Base-by-base conservation (phyloP, 225 moss, liverwort and hornwort genomes). In the Bryoerythrophyllum caledonicum region DNA sequence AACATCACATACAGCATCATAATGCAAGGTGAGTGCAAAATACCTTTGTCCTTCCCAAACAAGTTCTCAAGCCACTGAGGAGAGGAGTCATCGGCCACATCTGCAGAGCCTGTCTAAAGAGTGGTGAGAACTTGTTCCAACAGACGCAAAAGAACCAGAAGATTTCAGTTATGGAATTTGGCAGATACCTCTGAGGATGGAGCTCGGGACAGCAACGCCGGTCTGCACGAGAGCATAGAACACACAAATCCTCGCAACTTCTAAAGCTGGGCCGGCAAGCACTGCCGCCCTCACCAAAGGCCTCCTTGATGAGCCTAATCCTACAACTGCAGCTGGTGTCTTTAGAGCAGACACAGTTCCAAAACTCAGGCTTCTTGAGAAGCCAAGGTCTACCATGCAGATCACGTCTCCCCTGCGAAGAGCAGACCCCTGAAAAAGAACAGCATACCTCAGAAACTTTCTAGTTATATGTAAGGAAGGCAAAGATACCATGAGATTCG, bases 201-300 rank as follows among this genome's bases (percentile, higher is more conserved):
- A 65, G 41, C 85, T 89, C 61, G 82, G 87, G 63, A 83, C 91
- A 51, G 97, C 97, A 63, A 97, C 59, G 34, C 97, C 94, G 24
- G 87, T 88, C 76, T 93, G 79, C 80, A 97, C 71, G 34, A 97
- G 85, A 20, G 90, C 84, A 72, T 97, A 97, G 81, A 93, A 97
- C 56, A 87, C 93, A 28, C 89, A 82, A 34, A 94, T 85, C 66
- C 97, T 89, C 53, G 94, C 86, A 77, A 91, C 60, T 73, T 90
- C 91, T 58, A 90, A 81, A 15, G 86, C 93, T 53, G 93, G 93
- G 75, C 90, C 93, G 64, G 89, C 87, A 82, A 96, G 76, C 81
- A 92, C 54, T 28, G 96, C 91, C 38, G 96, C 96, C 49, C 76
- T 73, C 48, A 89, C 78, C 67, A 63, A 65, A 21, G 84, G 84